phyloP scores from a whole-genome alignment of 768 basidiomycete genomes.

The Hydnum rufescens region DNA sequence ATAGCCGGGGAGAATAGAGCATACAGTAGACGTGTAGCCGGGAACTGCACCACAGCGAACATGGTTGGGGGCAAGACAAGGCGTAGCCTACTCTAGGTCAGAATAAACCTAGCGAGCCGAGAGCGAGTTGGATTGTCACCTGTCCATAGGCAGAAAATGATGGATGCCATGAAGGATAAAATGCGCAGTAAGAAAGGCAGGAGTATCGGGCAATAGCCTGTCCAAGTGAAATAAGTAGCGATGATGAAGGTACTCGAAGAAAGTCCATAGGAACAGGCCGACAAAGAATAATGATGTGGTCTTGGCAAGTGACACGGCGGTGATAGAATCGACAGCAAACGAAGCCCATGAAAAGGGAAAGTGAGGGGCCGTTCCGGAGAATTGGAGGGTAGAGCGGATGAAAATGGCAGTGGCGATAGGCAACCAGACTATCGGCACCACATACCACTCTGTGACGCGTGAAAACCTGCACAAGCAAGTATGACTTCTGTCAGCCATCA shows the following conservation, averaged over 20 bases:
- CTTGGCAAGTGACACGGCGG: constrained; percentile 32
- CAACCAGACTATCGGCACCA: constrained; percentile 79
- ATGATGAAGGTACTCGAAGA: constrained; percentile 83
- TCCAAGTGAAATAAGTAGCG: constrained; percentile 97
- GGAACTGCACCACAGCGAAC: constrained; percentile 55
- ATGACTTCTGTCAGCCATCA: constrained; percentile 1
- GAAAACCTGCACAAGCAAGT: constrained; percentile 24
- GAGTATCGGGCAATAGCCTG: constrained; percentile 61
- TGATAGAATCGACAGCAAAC: constrained; percentile 26
- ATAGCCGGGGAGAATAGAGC: constrained; percentile 59
- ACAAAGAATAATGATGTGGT: constrained; percentile 49
- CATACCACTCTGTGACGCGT: constrained; percentile 86
- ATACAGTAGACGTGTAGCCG: constrained; percentile 77
- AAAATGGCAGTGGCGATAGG: constrained; percentile 71
- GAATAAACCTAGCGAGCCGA: not conserved
- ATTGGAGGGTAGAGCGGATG: constrained; percentile 62
- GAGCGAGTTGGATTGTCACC: constrained; percentile 22
- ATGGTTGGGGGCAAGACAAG: constrained; percentile 89
- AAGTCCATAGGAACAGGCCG: constrained; percentile 84
- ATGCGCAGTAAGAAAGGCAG: constrained; percentile 63
- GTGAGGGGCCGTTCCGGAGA: constrained; percentile 45
- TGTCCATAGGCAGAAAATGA: constrained; percentile 94
- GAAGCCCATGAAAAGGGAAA: constrained; percentile 21
- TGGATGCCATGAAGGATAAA: constrained; percentile 92
- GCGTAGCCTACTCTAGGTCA: constrained; percentile 39